A percentile compares a stretch with the other conserved stretches of the same genome.
Evolutionary conservation across 116 monocot species (phyloP).

Genomic region (Iris pallida): DNA sequence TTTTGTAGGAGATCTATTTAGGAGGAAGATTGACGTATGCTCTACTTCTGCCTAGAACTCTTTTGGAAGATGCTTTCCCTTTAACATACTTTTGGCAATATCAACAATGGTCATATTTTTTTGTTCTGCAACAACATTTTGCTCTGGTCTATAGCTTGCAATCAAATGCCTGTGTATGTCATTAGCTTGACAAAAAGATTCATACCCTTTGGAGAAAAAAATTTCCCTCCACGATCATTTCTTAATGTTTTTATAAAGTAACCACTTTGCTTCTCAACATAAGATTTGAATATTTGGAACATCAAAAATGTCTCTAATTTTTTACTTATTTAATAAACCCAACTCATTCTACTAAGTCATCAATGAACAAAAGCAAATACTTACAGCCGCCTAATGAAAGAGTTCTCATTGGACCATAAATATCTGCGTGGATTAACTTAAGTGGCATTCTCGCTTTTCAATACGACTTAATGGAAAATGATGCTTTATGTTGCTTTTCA

Average conservation of each 20-base stretch:
- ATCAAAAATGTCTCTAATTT: neutral
- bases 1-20: slow-evolving; percentile 14
- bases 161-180: neutral
- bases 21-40: neutral
- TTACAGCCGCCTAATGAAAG: neutral
- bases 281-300: neutral
- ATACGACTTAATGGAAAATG: no score
- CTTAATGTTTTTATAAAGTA: neutral
- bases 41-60: neutral
- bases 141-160: neutral
- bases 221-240: neutral
- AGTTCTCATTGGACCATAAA: neutral
- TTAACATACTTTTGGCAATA: neutral
- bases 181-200: neutral
- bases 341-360: slow-evolving; percentile 3
- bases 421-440: neutral
- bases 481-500: no score
- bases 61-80: neutral
- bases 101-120: neutral
- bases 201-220: neutral
- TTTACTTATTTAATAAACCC: neutral
- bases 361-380: neutral
- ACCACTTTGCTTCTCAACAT: neutral
- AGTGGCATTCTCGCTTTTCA: neutral
- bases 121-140: neutral